phyloP scores from a whole-genome alignment of 2,329 filamentous ascomycete genomes.

The Penicillium sp. region DNA sequence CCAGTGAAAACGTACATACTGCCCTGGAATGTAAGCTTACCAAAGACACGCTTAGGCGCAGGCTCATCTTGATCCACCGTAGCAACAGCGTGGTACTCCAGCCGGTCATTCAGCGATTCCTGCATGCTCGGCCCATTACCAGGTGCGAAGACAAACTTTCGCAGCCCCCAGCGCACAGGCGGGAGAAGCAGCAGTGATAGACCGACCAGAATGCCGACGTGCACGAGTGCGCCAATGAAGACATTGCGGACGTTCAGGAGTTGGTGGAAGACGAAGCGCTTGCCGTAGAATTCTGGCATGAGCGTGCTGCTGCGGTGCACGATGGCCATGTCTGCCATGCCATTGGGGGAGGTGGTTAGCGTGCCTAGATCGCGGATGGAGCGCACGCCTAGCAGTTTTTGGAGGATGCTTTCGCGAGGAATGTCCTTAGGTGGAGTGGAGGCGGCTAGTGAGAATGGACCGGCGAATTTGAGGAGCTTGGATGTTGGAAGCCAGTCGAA shows the following conservation, averaged over 20 bases:
- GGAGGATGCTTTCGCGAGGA: constrained; percentile 34
- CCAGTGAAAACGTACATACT: constrained; percentile 50
- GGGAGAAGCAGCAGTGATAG: constrained; percentile 54
- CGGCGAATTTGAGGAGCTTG: constrained; percentile 53
- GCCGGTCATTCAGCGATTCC: constrained; percentile 40
- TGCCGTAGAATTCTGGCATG: constrained; percentile 61
- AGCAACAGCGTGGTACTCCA: constrained; percentile 52
- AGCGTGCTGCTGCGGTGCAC: constrained; percentile 65
- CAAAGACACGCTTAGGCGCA: constrained; percentile 45
- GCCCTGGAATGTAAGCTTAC: constrained; percentile 47
- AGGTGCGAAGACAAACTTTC: constrained; percentile 53
- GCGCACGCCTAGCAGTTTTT: constrained; percentile 54
- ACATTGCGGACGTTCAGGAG: constrained; percentile 58
- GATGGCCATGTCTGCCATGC: constrained; percentile 58
- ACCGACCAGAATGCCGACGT: constrained; percentile 52
- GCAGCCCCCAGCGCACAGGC: constrained; percentile 57
- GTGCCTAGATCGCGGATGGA: constrained; percentile 61
- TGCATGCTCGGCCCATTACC: constrained; percentile 56
- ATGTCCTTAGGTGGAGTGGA: constrained; percentile 41
- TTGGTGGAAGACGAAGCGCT: constrained; percentile 61
- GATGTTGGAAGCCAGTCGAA: constrained; percentile 51
- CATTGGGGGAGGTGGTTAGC: constrained; percentile 59
- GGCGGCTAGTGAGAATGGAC: constrained; percentile 58
- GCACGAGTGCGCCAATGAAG: constrained; percentile 53
- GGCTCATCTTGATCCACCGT: constrained; percentile 44